A percentile compares a stretch with the other conserved stretches of the same genome.
These are phyloP conservation scores for Amylostereum areolatum DNA, from an alignment of 1,284 basidiomycete genomes.

Conservation along the genomic window DNA sequence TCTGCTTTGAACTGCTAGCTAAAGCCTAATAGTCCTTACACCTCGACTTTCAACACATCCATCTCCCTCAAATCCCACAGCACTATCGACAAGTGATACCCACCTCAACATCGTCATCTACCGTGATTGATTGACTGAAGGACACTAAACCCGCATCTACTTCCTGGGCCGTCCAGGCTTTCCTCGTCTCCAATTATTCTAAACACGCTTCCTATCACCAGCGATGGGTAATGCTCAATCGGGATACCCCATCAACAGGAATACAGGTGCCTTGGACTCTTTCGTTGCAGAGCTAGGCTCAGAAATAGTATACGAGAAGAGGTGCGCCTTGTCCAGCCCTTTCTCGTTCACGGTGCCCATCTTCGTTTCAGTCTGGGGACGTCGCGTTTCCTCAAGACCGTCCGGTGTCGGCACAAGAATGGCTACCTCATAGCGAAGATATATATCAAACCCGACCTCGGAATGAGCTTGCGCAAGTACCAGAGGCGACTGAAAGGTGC, in stretches of 20 bases:
- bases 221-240: constrained; percentile 70
- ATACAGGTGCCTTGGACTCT: constrained; percentile 78
- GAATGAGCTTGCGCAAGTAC: constrained; percentile 55
- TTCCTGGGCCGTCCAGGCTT: too few relatives aligned
- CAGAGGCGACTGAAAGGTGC: constrained; percentile 60
- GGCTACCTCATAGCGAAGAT: constrained; percentile 76
- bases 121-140: too few relatives aligned
- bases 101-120: too few relatives aligned
- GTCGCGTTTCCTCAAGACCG: constrained; percentile 94
- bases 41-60: too few relatives aligned
- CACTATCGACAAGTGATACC: too few relatives aligned
- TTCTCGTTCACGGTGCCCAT: constrained; percentile 2
- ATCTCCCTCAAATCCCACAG: too few relatives aligned
- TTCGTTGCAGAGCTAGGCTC: constrained; percentile 83
- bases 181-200: too few relatives aligned
- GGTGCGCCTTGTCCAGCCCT: constrained; percentile 39
- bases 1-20: too few relatives aligned
- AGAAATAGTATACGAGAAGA: constrained; percentile 88
- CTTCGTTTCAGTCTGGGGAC: constrained; percentile 62
- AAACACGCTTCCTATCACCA: not conserved
- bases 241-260: constrained; percentile 56
- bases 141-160: too few relatives aligned
- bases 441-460: constrained; percentile 73
- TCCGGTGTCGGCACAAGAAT: constrained; percentile 67
- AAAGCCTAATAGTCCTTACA: too few relatives aligned